Conservation (phyloP, 1,284 basidiomycete species). For the Apiotrichum porosum region DNA sequence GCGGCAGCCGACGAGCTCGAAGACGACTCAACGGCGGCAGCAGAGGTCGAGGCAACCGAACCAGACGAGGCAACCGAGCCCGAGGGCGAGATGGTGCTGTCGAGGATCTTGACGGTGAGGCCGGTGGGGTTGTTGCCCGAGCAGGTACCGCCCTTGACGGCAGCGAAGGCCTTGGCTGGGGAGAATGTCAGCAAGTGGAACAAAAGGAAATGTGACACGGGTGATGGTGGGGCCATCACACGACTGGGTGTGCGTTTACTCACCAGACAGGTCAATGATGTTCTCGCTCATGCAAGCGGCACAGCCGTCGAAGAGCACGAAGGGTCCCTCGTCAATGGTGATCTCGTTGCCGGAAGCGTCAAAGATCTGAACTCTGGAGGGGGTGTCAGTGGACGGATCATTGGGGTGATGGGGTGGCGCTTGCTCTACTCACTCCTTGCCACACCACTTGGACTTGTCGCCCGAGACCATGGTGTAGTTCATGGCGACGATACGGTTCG, state of each 20-base stretch:
- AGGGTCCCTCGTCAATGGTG: conserved; percentile 30
- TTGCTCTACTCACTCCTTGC: conserved; percentile 8
- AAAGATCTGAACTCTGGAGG: conserved; percentile 22
- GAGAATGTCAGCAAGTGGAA: no score
- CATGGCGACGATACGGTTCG: conserved; percentile 21
- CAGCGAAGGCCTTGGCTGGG: conserved; percentile 15
- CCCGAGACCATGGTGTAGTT: conserved; percentile 15
- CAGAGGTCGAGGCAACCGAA: not conserved
- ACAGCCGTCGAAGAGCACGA: conserved; percentile 36
- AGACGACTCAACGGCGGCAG: no score
- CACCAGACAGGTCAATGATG: conserved; percentile 30
- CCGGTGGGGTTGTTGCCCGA: conserved; percentile 28
- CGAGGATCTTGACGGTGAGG: conserved; percentile 25
- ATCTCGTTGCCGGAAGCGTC: conserved; percentile 19
- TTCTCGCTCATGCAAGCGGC: conserved; percentile 19
- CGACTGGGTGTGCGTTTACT: no score
- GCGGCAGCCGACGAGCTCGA: not conserved
- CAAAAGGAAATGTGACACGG: no score
- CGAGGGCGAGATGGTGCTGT: conserved; percentile 14
- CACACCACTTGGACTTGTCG: conserved; percentile 20
- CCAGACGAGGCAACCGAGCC: not conserved
- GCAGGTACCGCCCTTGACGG: conserved; percentile 15
- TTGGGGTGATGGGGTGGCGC: no score
- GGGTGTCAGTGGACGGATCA: no score
- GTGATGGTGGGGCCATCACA: no score